Evolutionary conservation across 1,284 basidiomycete genomes (phyloP).

Genomic region (Calocybe gambosa): DNA sequence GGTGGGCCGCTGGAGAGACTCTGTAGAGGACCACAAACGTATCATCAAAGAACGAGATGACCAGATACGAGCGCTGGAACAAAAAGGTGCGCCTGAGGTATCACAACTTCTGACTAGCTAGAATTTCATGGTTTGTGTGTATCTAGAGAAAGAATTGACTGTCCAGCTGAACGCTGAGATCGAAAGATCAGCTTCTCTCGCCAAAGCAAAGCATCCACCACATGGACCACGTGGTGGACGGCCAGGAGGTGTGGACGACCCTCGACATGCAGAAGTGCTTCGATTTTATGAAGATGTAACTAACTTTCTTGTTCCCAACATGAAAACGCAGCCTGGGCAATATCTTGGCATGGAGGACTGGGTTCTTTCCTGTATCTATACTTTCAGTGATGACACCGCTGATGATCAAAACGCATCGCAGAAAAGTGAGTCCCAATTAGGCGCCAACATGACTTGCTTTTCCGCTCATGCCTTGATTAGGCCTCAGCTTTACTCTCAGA

Average conservation of each 20-base stretch:
- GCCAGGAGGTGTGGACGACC: conserved; percentile 37
- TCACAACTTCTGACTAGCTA: neutral
- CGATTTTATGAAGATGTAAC: conserved; percentile 58
- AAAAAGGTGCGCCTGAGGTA: conserved; percentile 34
- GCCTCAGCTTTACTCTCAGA: conserved; percentile 54
- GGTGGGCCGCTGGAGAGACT: conserved; percentile 37
- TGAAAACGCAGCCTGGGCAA: conserved; percentile 36
- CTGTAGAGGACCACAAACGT: conserved; percentile 38
- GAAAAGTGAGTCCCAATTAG: conserved; percentile 31
- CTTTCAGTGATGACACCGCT: conserved; percentile 34
- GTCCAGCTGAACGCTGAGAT: conserved; percentile 59
- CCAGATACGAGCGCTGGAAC: conserved; percentile 39
- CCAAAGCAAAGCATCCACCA: conserved; percentile 30
- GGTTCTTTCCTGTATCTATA: conserved; percentile 46
- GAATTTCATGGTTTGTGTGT: conserved; percentile 7
- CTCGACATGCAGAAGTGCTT: conserved; percentile 45
- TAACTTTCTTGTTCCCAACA: conserved; percentile 45
- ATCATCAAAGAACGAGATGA: conserved; percentile 40
- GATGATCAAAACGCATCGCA: conserved; percentile 18
- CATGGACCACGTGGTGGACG: conserved; percentile 24
- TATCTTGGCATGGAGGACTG: conserved; percentile 37
- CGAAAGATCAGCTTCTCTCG: conserved; percentile 44
- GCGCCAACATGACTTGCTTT: neutral
- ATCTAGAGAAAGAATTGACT: conserved; percentile 39
- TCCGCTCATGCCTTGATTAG: conserved; percentile 27